phyloP scores from a whole-genome alignment of 2,329 filamentous ascomycete genomes.

The Cladosporium sp. region DNA sequence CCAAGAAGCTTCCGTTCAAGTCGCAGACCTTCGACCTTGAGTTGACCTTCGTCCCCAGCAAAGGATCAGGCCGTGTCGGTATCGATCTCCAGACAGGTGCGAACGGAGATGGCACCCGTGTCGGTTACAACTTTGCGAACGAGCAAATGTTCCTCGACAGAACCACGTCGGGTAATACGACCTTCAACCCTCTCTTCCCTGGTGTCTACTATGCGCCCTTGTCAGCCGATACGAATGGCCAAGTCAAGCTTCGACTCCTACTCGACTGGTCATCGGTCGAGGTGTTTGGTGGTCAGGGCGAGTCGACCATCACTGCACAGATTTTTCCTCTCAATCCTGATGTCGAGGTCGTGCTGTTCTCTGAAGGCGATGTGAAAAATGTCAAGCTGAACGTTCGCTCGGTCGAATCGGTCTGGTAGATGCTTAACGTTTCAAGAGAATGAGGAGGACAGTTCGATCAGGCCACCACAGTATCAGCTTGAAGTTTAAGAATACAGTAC shows the following conservation, averaged over 20 bases:
- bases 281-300: constrained; percentile 1
- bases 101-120: neutral
- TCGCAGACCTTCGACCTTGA: neutral
- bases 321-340: neutral
- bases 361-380: neutral
- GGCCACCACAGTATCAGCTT: neutral
- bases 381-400: neutral
- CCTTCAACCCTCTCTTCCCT: neutral
- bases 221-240: neutral
- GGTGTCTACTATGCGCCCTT: neutral
- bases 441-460: neutral
- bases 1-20: neutral
- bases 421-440: neutral
- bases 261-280: constrained; percentile 6
- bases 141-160: neutral
- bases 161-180: neutral
- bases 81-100: neutral
- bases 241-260: neutral
- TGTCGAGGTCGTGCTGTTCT: neutral
- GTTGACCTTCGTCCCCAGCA: neutral
- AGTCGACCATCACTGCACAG: constrained; percentile 2
- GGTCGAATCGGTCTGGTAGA: neutral
- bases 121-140: neutral
- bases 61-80: neutral
- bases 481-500: too few relatives aligned